These are phyloP conservation scores for Bipolaris gigantea DNA, from an alignment of 2,329 filamentous ascomycete species.

Conservation along the genomic window DNA sequence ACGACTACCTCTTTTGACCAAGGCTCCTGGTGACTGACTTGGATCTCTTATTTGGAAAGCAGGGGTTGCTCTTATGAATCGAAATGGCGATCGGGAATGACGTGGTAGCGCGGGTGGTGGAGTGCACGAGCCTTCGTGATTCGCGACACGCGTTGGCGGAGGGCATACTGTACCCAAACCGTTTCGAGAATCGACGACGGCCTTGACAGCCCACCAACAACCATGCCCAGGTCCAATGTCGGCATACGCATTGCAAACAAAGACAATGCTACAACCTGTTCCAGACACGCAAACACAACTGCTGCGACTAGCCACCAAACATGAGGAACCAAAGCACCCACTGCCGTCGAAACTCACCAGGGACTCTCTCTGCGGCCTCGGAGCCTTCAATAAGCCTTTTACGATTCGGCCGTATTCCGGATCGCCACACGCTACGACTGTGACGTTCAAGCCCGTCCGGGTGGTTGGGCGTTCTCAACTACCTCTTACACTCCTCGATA, in stretches of 20 bases:
- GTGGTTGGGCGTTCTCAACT: conserved; percentile 42
- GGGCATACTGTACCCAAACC: conserved; percentile 16
- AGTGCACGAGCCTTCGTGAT: conserved; percentile 23
- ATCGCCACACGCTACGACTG: conserved; percentile 33
- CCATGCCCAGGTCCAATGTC: conserved; percentile 36
- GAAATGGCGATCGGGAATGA: conserved; percentile 4
- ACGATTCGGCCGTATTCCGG: conserved; percentile 37
- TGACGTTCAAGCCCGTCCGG: conserved; percentile 39
- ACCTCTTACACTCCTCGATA: conserved; percentile 45
- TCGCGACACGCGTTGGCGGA: conserved; percentile 24
- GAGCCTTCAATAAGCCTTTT: conserved; percentile 32
- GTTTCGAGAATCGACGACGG: conserved; percentile 8
- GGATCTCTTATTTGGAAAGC: background rate
- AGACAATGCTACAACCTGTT: conserved; percentile 32
- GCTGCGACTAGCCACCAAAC: conserved; percentile 28
- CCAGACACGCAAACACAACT: conserved; percentile 25
- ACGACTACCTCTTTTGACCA: no score
- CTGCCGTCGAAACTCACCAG: conserved; percentile 38
- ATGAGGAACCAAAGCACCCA: conserved; percentile 28
- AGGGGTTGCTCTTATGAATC: background rate
- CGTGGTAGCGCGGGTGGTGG: conserved; percentile 12
- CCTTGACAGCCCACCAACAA: conserved; percentile 11
- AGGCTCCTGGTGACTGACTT: background rate
- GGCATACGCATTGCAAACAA: conserved; percentile 34
- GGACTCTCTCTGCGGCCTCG: conserved; percentile 36